phyloP scores from a whole-genome alignment of 495 filamentous ascomycete species.

The Letharia columbiana region DNA sequence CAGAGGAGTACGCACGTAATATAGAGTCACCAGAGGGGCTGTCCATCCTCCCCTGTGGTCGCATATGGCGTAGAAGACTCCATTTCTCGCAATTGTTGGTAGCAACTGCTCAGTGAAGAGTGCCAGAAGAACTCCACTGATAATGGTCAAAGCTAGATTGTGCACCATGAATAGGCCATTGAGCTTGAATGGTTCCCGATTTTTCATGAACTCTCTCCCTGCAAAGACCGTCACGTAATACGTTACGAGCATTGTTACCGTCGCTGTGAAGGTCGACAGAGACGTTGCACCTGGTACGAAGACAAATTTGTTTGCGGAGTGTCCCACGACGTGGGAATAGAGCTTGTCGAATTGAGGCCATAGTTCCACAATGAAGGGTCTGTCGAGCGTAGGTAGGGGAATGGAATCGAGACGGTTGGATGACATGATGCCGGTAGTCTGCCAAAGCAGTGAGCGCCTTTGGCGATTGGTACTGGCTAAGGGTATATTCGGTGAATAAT shows the following conservation, averaged over 20 bases:
- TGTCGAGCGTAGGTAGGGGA: slow-evolving; percentile 71
- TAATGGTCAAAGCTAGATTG: slow-evolving; percentile 55
- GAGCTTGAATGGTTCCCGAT: slow-evolving; percentile 47
- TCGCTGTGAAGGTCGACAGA: slow-evolving; percentile 51
- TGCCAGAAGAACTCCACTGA: slow-evolving; percentile 52
- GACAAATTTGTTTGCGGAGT: slow-evolving; percentile 50
- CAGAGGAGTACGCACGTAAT: slow-evolving; percentile 48
- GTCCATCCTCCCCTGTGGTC: slow-evolving; percentile 60
- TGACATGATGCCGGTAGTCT: slow-evolving; percentile 35
- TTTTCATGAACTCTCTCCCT: slow-evolving; percentile 59
- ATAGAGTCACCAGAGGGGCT: slow-evolving; percentile 53
- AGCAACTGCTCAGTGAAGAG: slow-evolving; percentile 59
- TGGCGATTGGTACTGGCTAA: neutral
- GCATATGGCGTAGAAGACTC: slow-evolving; percentile 59
- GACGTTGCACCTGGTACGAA: slow-evolving; percentile 52
- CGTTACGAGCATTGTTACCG: slow-evolving; percentile 45
- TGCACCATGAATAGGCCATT: slow-evolving; percentile 63
- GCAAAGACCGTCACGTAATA: slow-evolving; percentile 63
- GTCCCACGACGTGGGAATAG: slow-evolving; percentile 64
- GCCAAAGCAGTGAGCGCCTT: neutral
- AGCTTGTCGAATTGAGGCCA: slow-evolving; percentile 92
- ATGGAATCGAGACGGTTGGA: slow-evolving; percentile 48
- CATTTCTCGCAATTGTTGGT: slow-evolving; percentile 49
- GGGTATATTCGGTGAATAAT: neutral
- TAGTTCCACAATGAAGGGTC: slow-evolving; percentile 82